Conservation (phyloP, 495 filamentous ascomycete species). For the Daldinia loculata region DNA sequence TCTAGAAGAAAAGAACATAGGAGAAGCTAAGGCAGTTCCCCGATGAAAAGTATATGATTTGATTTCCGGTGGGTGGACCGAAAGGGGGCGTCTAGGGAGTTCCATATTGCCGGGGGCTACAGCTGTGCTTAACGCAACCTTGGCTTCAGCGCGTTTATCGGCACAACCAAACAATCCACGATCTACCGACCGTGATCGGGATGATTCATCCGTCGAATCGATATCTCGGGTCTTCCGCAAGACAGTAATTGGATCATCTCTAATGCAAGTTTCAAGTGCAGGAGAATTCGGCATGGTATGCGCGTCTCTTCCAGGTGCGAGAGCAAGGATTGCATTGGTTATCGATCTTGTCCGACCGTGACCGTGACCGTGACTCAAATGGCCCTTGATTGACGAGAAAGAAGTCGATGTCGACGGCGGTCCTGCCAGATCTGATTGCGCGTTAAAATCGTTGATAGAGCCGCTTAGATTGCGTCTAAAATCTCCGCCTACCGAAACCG, state of each 20-base stretch:
- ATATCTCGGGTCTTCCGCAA: conserved; percentile 59
- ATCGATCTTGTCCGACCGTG: conserved; percentile 56
- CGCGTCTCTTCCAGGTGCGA: conserved; percentile 49
- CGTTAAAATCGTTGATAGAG: conserved; percentile 52
- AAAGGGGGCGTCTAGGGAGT: conserved; percentile 53
- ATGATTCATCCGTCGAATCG: conserved; percentile 54
- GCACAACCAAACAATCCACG: conserved; percentile 60
- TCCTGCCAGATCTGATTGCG: conserved; percentile 54
- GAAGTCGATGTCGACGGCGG: conserved; percentile 65
- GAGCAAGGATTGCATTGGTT: conserved; percentile 63
- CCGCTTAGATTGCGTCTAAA: conserved; percentile 50
- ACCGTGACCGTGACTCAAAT: conserved; percentile 44
- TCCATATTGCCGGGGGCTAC: conserved; percentile 71
- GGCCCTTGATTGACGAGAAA: conserved; percentile 37
- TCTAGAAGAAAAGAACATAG: conserved; percentile 49
- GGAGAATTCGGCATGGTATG: conserved; percentile 58
- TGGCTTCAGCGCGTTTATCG: conserved; percentile 72
- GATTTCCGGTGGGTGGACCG: conserved; percentile 46
- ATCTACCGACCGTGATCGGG: conserved; percentile 65
- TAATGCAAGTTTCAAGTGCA: conserved; percentile 53
- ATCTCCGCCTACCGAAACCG: conserved; percentile 49
- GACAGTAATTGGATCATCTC: conserved; percentile 50
- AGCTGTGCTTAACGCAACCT: conserved; percentile 67
- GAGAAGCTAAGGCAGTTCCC: conserved; percentile 42
- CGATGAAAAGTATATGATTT: conserved; percentile 18